These are phyloP conservation scores for Termitomyces sp. DNA, from an alignment of 768 basidiomycete species.

Conservation along the genomic window DNA sequence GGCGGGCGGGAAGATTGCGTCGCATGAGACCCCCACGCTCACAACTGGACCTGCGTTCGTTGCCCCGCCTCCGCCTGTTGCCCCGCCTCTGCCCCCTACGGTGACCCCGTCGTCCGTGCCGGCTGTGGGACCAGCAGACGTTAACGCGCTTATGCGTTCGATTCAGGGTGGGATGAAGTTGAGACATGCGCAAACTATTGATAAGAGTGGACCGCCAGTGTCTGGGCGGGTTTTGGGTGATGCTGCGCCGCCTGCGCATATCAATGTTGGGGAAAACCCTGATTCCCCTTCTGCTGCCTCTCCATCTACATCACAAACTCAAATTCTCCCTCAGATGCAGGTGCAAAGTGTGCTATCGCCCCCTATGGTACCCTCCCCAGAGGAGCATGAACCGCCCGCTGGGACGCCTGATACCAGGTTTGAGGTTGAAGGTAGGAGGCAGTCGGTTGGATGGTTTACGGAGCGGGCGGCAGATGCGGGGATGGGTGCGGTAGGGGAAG, in stretches of 20 bases:
- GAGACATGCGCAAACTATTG: conserved; percentile 74
- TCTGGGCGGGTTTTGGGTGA: conserved; percentile 82
- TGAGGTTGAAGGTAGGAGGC: conserved; percentile 43
- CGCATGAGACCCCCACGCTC: conserved; percentile 18
- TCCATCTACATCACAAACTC: background rate
- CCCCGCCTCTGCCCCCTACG: conserved; percentile 26
- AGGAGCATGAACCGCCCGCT: conserved; percentile 20
- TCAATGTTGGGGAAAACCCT: conserved; percentile 41
- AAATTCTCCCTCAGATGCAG: background rate
- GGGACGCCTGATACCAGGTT: conserved; percentile 24
- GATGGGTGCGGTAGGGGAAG: conserved; percentile 20
- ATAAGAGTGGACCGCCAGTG: conserved; percentile 66
- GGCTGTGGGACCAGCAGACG: conserved; percentile 39
- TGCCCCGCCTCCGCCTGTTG: conserved; percentile 27
- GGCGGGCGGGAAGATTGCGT: conserved; percentile 20
- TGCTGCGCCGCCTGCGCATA: conserved; percentile 62
- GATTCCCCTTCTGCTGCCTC: conserved; percentile 33
- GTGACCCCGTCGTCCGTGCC: conserved; percentile 24
- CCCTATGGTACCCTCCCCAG: conserved; percentile 8
- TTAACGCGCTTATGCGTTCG: conserved; percentile 64
- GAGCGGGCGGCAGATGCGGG: conserved; percentile 72
- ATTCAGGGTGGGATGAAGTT: conserved; percentile 77
- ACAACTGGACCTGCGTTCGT: conserved; percentile 27
- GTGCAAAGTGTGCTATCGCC: conserved; percentile 13
- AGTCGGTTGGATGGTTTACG: conserved; percentile 90